Evolutionary conservation across 331 rosid genomes (phyloP).

Genomic region (Quercus phellos): DNA sequence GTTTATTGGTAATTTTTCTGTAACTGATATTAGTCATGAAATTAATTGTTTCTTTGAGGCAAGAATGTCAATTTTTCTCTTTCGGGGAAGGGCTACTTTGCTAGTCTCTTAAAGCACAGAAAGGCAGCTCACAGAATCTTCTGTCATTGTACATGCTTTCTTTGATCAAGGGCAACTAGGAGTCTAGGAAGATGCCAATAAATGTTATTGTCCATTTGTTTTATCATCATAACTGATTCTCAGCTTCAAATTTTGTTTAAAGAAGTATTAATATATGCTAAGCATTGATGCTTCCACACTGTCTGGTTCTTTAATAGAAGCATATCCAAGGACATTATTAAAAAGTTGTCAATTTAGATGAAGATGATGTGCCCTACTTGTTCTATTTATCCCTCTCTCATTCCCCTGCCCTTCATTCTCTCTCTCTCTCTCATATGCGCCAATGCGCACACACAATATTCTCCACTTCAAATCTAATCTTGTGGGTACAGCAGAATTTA

Average conservation of each 20-base stretch:
- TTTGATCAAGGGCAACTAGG: too few species aligned
- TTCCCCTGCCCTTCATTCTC: not conserved
- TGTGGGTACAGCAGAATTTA: too few species aligned
- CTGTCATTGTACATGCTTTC: too few species aligned
- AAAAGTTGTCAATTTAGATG: not conserved
- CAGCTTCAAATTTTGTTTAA: not conserved
- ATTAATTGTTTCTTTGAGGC: not conserved
- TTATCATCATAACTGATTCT: not conserved
- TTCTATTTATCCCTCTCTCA: not conserved
- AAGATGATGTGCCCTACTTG: not conserved
- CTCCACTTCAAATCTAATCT: too few species aligned
- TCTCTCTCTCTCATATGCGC: not conserved
- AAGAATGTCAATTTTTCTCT: not conserved
- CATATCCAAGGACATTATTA: not conserved
- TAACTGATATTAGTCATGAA: not conserved
- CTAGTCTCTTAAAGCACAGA: not conserved
- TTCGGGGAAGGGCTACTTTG: not conserved
- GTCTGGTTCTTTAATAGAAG: not conserved
- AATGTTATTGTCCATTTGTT: too few species aligned
- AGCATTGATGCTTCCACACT: not conserved
- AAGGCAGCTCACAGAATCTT: not conserved
- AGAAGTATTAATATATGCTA: not conserved
- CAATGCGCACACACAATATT: too few species aligned
- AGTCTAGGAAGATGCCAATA: too few species aligned
- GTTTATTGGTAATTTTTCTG: not conserved